phyloP scores from a whole-genome alignment of 2,329 filamentous ascomycete genomes.

The Fusarium albidum region DNA sequence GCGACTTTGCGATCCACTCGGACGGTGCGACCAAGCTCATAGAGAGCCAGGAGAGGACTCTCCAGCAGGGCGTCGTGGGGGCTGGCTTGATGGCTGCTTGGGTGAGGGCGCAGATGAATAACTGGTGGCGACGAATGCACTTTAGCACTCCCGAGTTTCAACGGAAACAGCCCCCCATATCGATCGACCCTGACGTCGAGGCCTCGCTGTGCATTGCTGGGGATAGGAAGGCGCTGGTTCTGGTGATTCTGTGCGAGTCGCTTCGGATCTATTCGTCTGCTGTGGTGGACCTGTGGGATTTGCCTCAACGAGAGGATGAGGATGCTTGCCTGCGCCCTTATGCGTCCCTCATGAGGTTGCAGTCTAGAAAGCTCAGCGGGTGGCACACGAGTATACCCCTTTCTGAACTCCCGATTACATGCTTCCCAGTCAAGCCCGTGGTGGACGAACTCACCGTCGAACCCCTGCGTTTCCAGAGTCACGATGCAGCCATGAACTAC shows the following conservation, averaged over 20 bases:
- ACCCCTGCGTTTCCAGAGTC: slow-evolving; percentile 2
- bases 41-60: not conserved
- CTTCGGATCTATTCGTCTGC: slow-evolving; percentile 5
- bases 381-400: slow-evolving; percentile 9
- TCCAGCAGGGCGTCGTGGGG: not conserved
- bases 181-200: not conserved
- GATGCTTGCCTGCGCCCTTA: not conserved
- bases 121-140: slow-evolving; percentile 37
- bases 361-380: not conserved
- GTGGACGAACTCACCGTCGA: not conserved
- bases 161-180: not conserved
- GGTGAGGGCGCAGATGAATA: slow-evolving; percentile 30
- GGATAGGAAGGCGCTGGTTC: not conserved
- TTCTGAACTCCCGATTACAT: slow-evolving; percentile 5
- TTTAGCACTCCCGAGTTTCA: slow-evolving; percentile 29
- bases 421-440: not conserved
- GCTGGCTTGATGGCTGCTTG: slow-evolving; percentile 23
- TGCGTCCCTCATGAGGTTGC: not conserved
- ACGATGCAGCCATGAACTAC: slow-evolving; percentile 20
- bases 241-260: slow-evolving; percentile 19
- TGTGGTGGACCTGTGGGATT: not conserved
- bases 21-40: slow-evolving; percentile 8
- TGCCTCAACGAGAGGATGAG: not conserved
- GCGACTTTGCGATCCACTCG: slow-evolving; percentile 25
- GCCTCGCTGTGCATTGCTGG: not conserved